Evolutionary conservation across 192 early-diverging fungal genomes (phyloP).

Genomic region (Coemansia sp.): DNA sequence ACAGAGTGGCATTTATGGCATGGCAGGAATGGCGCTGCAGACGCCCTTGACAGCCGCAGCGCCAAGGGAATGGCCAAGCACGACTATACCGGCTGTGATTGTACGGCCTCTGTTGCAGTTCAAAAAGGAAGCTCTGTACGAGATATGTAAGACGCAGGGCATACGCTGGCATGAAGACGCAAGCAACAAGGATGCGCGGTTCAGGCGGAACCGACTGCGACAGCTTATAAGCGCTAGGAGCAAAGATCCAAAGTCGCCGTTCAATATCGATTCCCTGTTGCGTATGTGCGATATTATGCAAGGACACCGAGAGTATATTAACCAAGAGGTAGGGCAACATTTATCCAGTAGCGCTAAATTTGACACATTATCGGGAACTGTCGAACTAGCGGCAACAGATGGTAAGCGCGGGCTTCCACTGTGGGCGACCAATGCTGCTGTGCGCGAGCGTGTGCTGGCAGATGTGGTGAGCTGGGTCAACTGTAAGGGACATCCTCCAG

Average conservation of each 20-base stretch:
- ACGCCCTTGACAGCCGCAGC: slow-evolving; percentile 13
- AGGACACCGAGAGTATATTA: slow-evolving; percentile 35
- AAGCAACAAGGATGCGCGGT: slow-evolving; percentile 40
- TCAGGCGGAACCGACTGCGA: slow-evolving; percentile 44
- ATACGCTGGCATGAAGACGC: slow-evolving; percentile 50
- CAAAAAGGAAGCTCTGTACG: slow-evolving; percentile 29
- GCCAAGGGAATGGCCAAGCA: neutral
- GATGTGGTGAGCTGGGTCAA: slow-evolving; percentile 30
- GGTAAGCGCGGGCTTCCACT: slow-evolving; percentile 1
- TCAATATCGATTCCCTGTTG: slow-evolving; percentile 21
- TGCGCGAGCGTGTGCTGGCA: slow-evolving; percentile 45
- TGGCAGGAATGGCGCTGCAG: slow-evolving; percentile 39
- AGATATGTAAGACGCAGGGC: slow-evolving; percentile 16
- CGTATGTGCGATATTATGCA: slow-evolving; percentile 39
- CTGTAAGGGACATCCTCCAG: slow-evolving; percentile 36
- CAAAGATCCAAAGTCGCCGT: slow-evolving; percentile 16
- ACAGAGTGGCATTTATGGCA: slow-evolving; percentile 45
- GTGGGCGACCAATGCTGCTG: slow-evolving; percentile 31
- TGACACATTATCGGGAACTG: slow-evolving; percentile 11
- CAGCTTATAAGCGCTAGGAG: slow-evolving; percentile 19
- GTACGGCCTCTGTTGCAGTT: slow-evolving; percentile 45
- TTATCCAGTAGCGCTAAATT: slow-evolving; percentile 18
- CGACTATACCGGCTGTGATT: slow-evolving; percentile 5
- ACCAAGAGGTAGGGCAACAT: slow-evolving; percentile 8
- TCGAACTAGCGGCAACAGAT: slow-evolving; percentile 18